phyloP scores from a whole-genome alignment of 2,329 filamentous ascomycete species.

The Fusarium pilosicola region DNA sequence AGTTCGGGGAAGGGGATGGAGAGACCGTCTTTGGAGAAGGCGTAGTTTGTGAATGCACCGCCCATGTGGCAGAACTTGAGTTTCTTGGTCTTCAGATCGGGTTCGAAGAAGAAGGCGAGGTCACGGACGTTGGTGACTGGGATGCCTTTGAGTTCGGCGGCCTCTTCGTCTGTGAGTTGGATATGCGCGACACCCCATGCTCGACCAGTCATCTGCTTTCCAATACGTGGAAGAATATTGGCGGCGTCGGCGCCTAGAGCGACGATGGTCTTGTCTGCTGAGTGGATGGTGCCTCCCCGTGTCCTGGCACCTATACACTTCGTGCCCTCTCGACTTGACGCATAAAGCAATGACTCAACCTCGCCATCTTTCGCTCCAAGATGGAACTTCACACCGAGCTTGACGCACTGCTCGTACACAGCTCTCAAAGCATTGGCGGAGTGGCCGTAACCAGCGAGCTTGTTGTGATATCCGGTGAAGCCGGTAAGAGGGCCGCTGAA shows the following conservation, averaged over 20 bases:
- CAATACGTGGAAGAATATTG: slow-evolving; percentile 14
- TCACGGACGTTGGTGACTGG: slow-evolving; percentile 29
- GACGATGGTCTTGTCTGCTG: slow-evolving; percentile 22
- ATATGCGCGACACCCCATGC: slow-evolving; percentile 29
- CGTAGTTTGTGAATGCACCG: slow-evolving; percentile 25
- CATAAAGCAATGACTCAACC: slow-evolving; percentile 18
- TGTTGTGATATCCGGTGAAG: slow-evolving; percentile 25
- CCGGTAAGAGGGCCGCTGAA: slow-evolving; percentile 12
- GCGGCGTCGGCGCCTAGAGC: slow-evolving; percentile 17
- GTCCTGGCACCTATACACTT: slow-evolving; percentile 24
- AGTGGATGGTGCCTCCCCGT: neutral
- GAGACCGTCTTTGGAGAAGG: slow-evolving; percentile 23
- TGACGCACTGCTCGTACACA: slow-evolving; percentile 19
- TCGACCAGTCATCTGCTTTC: slow-evolving; percentile 27
- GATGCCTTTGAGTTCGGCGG: slow-evolving; percentile 11
- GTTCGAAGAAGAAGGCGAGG: slow-evolving; percentile 28
- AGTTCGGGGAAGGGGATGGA: slow-evolving; percentile 3
- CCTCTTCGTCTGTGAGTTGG: slow-evolving; percentile 23
- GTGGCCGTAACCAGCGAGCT: slow-evolving; percentile 25
- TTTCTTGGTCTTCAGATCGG: slow-evolving; percentile 21
- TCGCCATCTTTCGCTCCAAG: slow-evolving; percentile 15
- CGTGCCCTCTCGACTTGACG: slow-evolving; percentile 13
- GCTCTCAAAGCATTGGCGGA: slow-evolving; percentile 23
- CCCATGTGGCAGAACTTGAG: slow-evolving; percentile 34
- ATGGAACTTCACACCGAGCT: slow-evolving; percentile 18